A percentile compares a stretch with the other conserved stretches of the same genome.
Evolutionary conservation across 169 alveolate genomes (phyloP).

Genomic region (Haemoproteus tartakovskyi): DNA sequence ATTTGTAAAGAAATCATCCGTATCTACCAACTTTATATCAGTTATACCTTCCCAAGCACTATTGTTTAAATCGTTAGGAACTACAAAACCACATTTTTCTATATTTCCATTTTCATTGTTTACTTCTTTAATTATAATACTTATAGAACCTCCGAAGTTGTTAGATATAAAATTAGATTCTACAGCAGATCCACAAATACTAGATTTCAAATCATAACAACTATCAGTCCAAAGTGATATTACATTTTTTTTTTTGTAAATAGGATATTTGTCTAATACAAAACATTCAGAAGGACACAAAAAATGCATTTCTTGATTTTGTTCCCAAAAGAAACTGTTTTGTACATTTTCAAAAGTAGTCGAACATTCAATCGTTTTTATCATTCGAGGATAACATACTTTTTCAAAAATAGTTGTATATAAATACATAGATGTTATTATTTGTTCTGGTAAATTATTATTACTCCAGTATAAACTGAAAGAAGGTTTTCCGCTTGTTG

Average conservation of each 20-base stretch:
- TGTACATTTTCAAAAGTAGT: constrained; percentile 26
- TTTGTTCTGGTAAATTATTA: constrained; percentile 31
- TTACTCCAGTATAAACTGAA: constrained; percentile 44
- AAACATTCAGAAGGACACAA: constrained; percentile 40
- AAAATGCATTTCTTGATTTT: constrained; percentile 24
- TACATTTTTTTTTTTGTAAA: neutral
- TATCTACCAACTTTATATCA: constrained; percentile 52
- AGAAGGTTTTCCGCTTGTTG: constrained; percentile 18
- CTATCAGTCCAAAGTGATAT: neutral
- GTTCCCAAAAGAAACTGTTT: too few relatives aligned
- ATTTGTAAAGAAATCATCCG: constrained; percentile 51
- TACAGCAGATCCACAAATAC: constrained; percentile 43
- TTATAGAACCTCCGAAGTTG: constrained; percentile 27
- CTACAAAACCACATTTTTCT: constrained; percentile 22
- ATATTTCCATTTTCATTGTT: constrained; percentile 14
- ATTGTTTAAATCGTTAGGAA: constrained; percentile 25
- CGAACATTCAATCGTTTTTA: constrained; percentile 33
- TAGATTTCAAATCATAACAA: constrained; percentile 16
- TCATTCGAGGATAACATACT: constrained; percentile 14
- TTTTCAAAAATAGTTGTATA: constrained; percentile 49
- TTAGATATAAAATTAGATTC: constrained; percentile 9
- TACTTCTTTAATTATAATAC: constrained; percentile 1
- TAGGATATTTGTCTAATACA: neutral
- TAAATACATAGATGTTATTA: constrained; percentile 31
- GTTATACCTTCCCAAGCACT: constrained; percentile 46